Evolutionary conservation across 2,329 filamentous ascomycete species (phyloP), one percentile per base, ranked within the genome.

Genomic region (Moelleriella libera): DNA sequence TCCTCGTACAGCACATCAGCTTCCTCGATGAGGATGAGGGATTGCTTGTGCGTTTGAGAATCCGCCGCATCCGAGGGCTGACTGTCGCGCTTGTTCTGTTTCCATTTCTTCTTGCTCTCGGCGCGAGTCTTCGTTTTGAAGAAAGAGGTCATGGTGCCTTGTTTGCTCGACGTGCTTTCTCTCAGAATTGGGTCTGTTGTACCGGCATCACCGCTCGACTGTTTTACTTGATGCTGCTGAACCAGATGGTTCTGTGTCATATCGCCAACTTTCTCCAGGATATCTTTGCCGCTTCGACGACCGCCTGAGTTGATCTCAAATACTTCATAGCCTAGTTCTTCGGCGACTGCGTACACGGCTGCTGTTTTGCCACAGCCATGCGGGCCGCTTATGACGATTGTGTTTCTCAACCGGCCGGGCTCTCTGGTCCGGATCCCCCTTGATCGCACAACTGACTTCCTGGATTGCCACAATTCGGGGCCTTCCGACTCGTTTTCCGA

Each of bases 181-280:
- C 63, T 58, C 7, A 63, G 60, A 21, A 60, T 57, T 9, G 62
- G 58, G 12, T 55, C 21, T 4, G 8, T 28, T 9, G 51, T 57
- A 7, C 58, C 51, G 1, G 49, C 50, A 39, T 63, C 61, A 4
- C 58, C 54, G 10, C 58, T 52, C n/a, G 66, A 44, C 9, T 53
- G 44, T 12, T 63, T 60, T 39, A 62, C 55, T 14, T 57, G 68
- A 49, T 70, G 69, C 45, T 68, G 70, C 47, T 72, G 71, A 21
- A 98, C 90, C 2, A 95, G 74, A 63, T 98, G 92, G 57, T 98
- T 97, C 51, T 83, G 82, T 4, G 88, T 92, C 90, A 98, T 97
- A 63, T 98, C 88, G 41, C 92, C 94, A 43, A 98, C 87, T 55
- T 78, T 86, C 57, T 98, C 92, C 34, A 94, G 62, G 44, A 98